A percentile compares a stretch with the other conserved stretches of the same genome.
These are phyloP conservation scores for Xylaria digitata DNA, from an alignment of 2,329 filamentous ascomycete species.

Conservation along the genomic window DNA sequence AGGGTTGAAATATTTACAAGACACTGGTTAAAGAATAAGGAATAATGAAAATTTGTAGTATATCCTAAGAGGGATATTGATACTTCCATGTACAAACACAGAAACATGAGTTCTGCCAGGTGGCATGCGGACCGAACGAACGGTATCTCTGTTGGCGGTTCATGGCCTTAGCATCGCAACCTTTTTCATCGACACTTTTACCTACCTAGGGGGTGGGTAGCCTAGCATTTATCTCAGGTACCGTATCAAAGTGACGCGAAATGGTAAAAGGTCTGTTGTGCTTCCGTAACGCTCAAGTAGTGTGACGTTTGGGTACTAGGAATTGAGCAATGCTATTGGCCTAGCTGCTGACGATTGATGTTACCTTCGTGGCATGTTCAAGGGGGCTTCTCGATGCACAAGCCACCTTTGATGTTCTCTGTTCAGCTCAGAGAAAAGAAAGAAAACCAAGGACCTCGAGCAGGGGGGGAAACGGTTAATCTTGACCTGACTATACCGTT, in stretches of 20 bases:
- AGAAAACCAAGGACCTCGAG: constrained; percentile 12
- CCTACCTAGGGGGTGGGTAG: too few relatives aligned
- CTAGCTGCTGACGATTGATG: constrained; percentile 1
- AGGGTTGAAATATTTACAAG: too few relatives aligned
- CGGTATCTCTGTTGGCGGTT: neutral
- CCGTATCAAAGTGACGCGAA: too few relatives aligned
- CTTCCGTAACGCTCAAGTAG: neutral
- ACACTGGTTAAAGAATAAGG: too few relatives aligned
- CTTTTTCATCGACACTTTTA: too few relatives aligned
- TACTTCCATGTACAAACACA: too few relatives aligned
- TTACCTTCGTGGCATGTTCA: constrained; percentile 4
- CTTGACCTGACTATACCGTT: constrained; percentile 26
- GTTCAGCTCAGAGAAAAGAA: constrained; percentile 7
- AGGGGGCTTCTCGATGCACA: constrained; percentile 13
- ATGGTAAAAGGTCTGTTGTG: neutral
- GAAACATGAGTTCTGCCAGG: neutral
- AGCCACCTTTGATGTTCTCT: constrained; percentile 16
- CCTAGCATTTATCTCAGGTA: too few relatives aligned
- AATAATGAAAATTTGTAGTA: too few relatives aligned
- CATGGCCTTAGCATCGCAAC: neutral
- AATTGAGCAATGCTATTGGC: constrained; percentile 5
- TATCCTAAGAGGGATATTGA: too few relatives aligned
- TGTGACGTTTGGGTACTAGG: neutral
- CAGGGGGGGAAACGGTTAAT: constrained; percentile 21
- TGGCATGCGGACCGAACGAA: neutral